Conservation (phyloP, 2,329 filamentous ascomycete genomes). For the Arthrinium puccinioides region DNA sequence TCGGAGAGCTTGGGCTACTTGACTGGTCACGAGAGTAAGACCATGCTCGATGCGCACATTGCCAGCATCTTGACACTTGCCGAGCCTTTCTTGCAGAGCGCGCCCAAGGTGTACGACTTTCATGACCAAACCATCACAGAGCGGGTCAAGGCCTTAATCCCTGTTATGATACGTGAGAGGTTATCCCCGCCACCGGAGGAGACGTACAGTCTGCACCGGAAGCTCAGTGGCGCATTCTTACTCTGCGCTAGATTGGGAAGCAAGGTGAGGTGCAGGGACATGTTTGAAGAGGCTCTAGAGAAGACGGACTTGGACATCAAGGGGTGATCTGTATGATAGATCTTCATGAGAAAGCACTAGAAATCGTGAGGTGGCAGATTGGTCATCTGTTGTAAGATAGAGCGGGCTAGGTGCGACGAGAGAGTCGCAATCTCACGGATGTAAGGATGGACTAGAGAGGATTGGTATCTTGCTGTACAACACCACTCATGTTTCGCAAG, state of each 20-base stretch:
- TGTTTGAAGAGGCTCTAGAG: constrained; percentile 60
- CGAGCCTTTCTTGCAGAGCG: constrained; percentile 74
- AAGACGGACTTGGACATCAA: constrained; percentile 19
- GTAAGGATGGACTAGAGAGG: background rate
- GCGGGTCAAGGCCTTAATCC: constrained; percentile 79
- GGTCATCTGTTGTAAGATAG: too few species aligned
- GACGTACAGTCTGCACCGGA: constrained; percentile 92
- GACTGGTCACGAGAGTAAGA: constrained; percentile 76
- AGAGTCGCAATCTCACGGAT: too few species aligned
- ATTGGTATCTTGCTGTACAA: background rate
- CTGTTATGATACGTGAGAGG: constrained; percentile 85
- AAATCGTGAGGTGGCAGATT: too few species aligned
- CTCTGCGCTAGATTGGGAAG: constrained; percentile 83
- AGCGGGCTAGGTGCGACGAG: too few species aligned
- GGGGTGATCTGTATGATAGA: constrained; percentile 9
- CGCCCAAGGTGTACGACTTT: constrained; percentile 87
- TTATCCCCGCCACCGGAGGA: constrained; percentile 91
- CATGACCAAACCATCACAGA: constrained; percentile 93
- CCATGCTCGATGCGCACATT: constrained; percentile 89
- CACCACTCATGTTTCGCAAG: too few species aligned
- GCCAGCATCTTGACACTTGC: constrained; percentile 82
- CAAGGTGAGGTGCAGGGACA: constrained; percentile 67
- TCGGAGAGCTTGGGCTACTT: constrained; percentile 81
- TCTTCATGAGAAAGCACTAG: too few species aligned
- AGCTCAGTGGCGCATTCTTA: constrained; percentile 90